Percentiles rank a stretch among this genome's conserved stretches.
Conservation (phyloP, 306 rosid genomes). For the Acacia melanoxylon region DNA sequence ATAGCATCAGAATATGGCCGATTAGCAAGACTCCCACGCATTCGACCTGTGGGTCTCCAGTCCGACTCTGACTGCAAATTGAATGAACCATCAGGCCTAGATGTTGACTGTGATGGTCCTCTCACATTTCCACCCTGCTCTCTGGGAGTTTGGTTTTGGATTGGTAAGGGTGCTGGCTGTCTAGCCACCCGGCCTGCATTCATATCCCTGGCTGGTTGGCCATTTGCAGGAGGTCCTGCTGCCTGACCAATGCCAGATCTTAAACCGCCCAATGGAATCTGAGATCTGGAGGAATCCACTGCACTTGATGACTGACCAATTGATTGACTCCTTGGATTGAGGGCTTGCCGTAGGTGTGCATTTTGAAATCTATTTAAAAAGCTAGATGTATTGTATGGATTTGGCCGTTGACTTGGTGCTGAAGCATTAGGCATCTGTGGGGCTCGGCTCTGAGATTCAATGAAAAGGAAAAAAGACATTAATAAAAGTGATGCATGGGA, state of each 20-base stretch:
- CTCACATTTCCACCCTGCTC: slow-evolving; percentile 46
- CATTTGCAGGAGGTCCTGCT: slow-evolving; percentile 34
- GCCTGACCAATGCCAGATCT: slow-evolving; percentile 42
- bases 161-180: slow-evolving; percentile 38
- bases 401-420: slow-evolving; percentile 42
- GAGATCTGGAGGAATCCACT: slow-evolving; percentile 29
- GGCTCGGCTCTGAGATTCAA: slow-evolving; percentile 53
- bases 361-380: slow-evolving; percentile 38
- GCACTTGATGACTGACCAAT: slow-evolving; percentile 32
- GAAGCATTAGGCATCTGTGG: slow-evolving; percentile 33
- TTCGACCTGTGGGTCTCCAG: slow-evolving; percentile 66
- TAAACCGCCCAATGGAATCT: slow-evolving; percentile 45
- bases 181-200: slow-evolving; percentile 31
- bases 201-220: slow-evolving; percentile 39
- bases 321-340: slow-evolving; percentile 41
- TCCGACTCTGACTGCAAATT: slow-evolving; percentile 48
- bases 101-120: slow-evolving; percentile 42
- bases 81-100: slow-evolving; percentile 38
- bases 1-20: slow-evolving; percentile 43
- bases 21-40: slow-evolving; percentile 87
- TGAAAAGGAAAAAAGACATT: slow-evolving; percentile 19
- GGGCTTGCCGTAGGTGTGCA: slow-evolving; percentile 63
- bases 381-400: slow-evolving; percentile 25
- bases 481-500: not conserved
- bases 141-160: slow-evolving; percentile 47